These are phyloP conservation scores for Takashimella koratensis DNA, from an alignment of 1,284 basidiomycete genomes.

Conservation along the genomic window DNA sequence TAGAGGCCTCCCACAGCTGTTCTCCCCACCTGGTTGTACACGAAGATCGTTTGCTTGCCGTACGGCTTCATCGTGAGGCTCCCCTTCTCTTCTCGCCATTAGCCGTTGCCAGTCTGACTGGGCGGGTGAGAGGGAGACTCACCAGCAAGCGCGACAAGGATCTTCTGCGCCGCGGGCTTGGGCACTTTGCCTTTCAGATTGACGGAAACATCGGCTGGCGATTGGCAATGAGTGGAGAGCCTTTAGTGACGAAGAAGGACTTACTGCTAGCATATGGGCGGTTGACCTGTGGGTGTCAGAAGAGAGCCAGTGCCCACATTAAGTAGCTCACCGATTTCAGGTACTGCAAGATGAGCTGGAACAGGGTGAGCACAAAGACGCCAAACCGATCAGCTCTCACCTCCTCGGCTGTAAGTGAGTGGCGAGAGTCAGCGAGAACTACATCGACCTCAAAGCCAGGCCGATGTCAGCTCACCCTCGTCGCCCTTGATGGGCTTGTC, in stretches of 20 bases:
- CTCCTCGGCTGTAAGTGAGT: conserved; percentile 34
- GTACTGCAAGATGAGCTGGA: conserved; percentile 45
- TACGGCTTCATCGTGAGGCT: conserved; percentile 39
- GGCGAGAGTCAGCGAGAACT: background rate
- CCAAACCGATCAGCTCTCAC: conserved; percentile 13
- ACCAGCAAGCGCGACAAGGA: conserved; percentile 71
- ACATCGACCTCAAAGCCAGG: background rate
- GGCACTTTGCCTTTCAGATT: conserved; percentile 81
- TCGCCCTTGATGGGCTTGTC: conserved; percentile 46
- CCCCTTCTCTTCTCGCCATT: conserved; percentile 33
- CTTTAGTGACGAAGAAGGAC: conserved; percentile 9
- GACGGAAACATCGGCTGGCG: conserved; percentile 72
- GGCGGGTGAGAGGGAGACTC: conserved; percentile 14
- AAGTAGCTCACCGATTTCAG: conserved; percentile 31
- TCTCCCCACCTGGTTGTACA: conserved; percentile 45
- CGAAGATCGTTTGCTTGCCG: conserved; percentile 68
- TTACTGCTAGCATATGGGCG: conserved; percentile 41
- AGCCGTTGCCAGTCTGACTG: background rate
- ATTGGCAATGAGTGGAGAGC: conserved; percentile 1
- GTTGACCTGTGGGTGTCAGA: conserved; percentile 28
- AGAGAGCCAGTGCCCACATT: background rate
- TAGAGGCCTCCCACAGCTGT: background rate
- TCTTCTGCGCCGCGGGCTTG: conserved; percentile 75
- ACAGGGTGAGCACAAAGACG: background rate
- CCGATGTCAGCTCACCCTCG: conserved; percentile 32